Evolutionary conservation across 2,329 filamentous ascomycete species (phyloP).

Genomic region (Calycina herbarum): DNA sequence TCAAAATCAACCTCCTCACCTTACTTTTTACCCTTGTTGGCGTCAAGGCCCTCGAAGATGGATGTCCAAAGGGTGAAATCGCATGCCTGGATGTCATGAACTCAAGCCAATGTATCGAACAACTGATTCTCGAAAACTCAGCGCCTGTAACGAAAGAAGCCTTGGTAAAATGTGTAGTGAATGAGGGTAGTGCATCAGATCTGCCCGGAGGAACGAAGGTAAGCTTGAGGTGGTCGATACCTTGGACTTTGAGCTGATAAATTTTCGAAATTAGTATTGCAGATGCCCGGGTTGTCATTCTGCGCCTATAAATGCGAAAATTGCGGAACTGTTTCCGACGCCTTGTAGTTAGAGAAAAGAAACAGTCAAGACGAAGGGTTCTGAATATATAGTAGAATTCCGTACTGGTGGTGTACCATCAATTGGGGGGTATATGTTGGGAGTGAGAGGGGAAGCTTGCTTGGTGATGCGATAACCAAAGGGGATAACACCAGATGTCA

Average conservation of each 20-base stretch:
- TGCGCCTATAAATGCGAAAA: conserved; percentile 20
- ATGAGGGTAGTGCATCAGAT: conserved; percentile 13
- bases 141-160: conserved; percentile 15
- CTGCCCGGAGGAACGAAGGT: conserved; percentile 21
- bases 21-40: conserved; percentile 5
- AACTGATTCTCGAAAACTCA: conserved; percentile 13
- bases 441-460: too few relatives aligned
- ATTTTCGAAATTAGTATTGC: conserved; percentile 17
- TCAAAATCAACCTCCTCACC: conserved; percentile 9
- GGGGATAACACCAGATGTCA: too few relatives aligned
- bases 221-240: background rate
- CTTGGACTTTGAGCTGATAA: background rate
- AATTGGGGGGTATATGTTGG: too few relatives aligned
- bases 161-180: conserved; percentile 18
- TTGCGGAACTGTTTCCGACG: conserved; percentile 19
- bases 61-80: conserved; percentile 11
- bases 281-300: conserved; percentile 23
- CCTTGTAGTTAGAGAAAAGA: conserved; percentile 11
- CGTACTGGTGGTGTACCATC: too few relatives aligned
- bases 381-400: background rate
- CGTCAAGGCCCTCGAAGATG: background rate
- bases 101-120: conserved; percentile 18
- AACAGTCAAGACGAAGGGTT: background rate
- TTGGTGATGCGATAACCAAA: too few relatives aligned
- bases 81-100: conserved; percentile 16